A percentile compares a stretch with the other conserved stretches of the same genome.
These are phyloP conservation scores for Clitoria ternatea DNA, from an alignment of 306 rosid genomes.

Conservation along the genomic window DNA sequence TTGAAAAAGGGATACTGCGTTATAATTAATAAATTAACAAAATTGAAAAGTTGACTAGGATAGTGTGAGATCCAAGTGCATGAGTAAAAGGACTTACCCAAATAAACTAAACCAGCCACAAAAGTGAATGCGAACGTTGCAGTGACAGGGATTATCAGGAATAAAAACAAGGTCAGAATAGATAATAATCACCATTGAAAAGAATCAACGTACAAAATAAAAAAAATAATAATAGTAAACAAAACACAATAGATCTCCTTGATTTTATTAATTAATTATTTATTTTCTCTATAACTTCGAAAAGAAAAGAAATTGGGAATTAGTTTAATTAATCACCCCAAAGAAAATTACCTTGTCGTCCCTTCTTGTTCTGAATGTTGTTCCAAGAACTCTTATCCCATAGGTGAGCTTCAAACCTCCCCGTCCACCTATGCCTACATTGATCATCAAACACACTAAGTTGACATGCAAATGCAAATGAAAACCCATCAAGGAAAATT, in stretches of 20 bases:
- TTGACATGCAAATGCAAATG: constrained; percentile 46
- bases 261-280: too few relatives aligned
- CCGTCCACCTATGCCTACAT: constrained; percentile 98
- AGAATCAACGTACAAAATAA: not conserved
- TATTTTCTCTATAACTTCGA: too few relatives aligned
- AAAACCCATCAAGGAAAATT: constrained; percentile 6
- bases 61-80: constrained; percentile 26
- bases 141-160: constrained; percentile 43
- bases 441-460: constrained; percentile 7
- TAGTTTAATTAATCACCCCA: not conserved
- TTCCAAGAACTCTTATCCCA: constrained; percentile 98
- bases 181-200: constrained; percentile 3
- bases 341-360: constrained; percentile 68
- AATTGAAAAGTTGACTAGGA: constrained; percentile 20
- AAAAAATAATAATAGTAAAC: constrained; percentile 4
- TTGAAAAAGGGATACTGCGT: not conserved
- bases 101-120: constrained; percentile 82
- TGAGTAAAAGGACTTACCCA: constrained; percentile 58
- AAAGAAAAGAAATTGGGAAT: too few relatives aligned
- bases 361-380: constrained; percentile 78
- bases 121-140: constrained; percentile 56
- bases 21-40: not conserved
- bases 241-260: constrained; percentile 46
- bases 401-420: constrained; percentile 93
- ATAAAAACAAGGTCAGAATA: constrained; percentile 58